Evolutionary conservation across 225 moss, liverwort and hornwort genomes (phyloP).

Genomic region (Straminergon stramineum): DNA sequence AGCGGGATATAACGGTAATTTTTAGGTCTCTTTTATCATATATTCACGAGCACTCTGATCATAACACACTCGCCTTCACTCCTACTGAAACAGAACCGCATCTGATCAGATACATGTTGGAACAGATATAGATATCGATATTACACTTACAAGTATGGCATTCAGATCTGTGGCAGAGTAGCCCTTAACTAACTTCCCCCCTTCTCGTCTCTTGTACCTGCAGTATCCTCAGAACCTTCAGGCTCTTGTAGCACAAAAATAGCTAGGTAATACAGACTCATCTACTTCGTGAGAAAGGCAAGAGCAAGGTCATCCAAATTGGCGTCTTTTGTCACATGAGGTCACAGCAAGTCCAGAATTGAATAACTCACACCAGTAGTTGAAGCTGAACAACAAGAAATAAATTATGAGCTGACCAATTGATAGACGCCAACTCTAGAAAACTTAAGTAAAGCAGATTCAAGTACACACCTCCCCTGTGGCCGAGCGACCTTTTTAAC

Average conservation of each 20-base stretch:
- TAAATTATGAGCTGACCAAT: not conserved
- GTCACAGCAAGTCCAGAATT: not conserved
- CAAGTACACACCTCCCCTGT: conserved; percentile 64
- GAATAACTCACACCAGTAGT: not conserved
- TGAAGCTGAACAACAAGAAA: not conserved
- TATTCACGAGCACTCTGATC: not conserved
- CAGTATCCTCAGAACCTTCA: not conserved
- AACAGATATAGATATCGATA: not conserved
- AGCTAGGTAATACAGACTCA: not conserved
- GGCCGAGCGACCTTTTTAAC: conserved; percentile 61
- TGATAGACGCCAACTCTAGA: not conserved
- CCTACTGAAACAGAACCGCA: not conserved
- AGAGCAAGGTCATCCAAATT: not conserved
- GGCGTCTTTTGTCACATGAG: not conserved
- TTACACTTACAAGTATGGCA: conserved; percentile 55
- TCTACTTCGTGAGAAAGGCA: not conserved
- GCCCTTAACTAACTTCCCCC: conserved; percentile 54
- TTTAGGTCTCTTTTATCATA: not conserved
- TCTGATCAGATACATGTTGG: not conserved
- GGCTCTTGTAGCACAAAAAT: not conserved
- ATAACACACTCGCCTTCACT: not conserved
- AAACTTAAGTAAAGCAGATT: not conserved
- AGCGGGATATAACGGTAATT: not conserved
- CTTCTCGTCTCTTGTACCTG: conserved; percentile 84
- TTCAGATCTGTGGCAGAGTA: conserved; percentile 70